Conservation (phyloP, 106 monocot genomes). For the Dendrobium officinale region DNA sequence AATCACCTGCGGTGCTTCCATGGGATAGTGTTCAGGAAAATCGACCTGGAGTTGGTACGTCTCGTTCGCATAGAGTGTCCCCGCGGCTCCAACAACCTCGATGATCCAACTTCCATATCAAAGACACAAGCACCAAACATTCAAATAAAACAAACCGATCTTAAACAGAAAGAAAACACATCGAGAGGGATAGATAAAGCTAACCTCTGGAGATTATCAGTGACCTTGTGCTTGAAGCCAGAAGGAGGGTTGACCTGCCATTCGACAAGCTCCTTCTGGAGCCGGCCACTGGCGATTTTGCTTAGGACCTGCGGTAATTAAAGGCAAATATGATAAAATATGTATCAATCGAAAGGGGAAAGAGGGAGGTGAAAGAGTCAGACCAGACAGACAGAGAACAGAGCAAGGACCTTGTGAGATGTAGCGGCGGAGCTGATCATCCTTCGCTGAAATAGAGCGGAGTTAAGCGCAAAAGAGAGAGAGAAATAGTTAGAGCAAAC, state of each 20-base stretch:
- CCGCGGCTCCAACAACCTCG: slow-evolving; percentile 19
- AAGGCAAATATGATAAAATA: neutral
- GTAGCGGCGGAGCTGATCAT: slow-evolving; percentile 36
- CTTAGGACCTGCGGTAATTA: slow-evolving; percentile 13
- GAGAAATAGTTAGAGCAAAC: too few species aligned
- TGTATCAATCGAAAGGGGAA: neutral
- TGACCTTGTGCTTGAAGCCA: slow-evolving; percentile 52
- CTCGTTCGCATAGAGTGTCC: slow-evolving; percentile 20
- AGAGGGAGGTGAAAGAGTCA: neutral
- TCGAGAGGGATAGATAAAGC: neutral
- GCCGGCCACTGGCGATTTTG: slow-evolving; percentile 48
- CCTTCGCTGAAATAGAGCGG: neutral
- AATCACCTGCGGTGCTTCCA: slow-evolving; percentile 9
- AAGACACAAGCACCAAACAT: neutral
- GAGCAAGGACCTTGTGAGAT: slow-evolving; percentile 21
- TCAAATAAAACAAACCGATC: neutral
- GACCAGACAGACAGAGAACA: neutral
- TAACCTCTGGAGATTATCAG: slow-evolving; percentile 48
- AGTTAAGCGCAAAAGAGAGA: neutral
- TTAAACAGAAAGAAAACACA: neutral
- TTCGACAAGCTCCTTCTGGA: slow-evolving; percentile 55
- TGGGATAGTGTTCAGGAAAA: slow-evolving; percentile 22
- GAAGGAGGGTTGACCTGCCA: slow-evolving; percentile 56
- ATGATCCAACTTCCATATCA: slow-evolving; percentile 21
- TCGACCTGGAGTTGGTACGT: slow-evolving; percentile 28